These are phyloP conservation scores for Mortierella sp. DNA, from an alignment of 371 early-diverging fungal species.

Conservation along the genomic window DNA sequence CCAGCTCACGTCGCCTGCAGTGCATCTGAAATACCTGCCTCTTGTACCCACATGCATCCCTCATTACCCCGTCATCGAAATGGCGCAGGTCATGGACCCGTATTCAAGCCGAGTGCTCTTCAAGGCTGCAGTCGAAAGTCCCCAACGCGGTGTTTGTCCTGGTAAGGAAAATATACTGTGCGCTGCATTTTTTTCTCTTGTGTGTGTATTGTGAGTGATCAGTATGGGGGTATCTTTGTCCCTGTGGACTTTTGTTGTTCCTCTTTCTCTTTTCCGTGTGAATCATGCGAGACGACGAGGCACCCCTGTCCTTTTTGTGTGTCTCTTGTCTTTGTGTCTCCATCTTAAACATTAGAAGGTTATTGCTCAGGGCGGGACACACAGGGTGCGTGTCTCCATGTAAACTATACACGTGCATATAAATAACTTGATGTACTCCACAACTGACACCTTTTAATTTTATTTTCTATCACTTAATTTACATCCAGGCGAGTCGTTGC, in stretches of 20 bases:
- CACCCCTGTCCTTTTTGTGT: conserved; percentile 1
- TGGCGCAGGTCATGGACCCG: conserved; percentile 39
- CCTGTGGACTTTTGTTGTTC: conserved; percentile 35
- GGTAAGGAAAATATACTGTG: conserved; percentile 15
- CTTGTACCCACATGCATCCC: conserved; percentile 43
- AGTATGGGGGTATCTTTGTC: conserved; percentile 1
- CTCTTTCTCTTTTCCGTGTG: background rate
- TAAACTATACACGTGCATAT: no score
- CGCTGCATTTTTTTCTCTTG: background rate
- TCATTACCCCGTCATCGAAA: conserved; percentile 41
- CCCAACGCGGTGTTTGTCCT: conserved; percentile 49
- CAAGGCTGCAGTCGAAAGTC: conserved; percentile 35
- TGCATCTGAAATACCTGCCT: conserved; percentile 46
- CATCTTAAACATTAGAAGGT: no score
- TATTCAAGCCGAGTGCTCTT: conserved; percentile 14
- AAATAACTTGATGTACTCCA: no score
- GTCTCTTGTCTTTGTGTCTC: background rate
- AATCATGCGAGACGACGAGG: background rate
- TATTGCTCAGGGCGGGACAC: no score
- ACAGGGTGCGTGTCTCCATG: no score
- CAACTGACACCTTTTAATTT: background rate
- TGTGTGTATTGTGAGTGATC: background rate
- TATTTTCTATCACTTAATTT: no score
- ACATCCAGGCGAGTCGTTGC: conserved; percentile 34
- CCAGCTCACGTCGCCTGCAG: conserved; percentile 14